Conservation (phyloP, 2,329 filamentous ascomycete genomes). For the Purpureocillium lavendulum region DNA sequence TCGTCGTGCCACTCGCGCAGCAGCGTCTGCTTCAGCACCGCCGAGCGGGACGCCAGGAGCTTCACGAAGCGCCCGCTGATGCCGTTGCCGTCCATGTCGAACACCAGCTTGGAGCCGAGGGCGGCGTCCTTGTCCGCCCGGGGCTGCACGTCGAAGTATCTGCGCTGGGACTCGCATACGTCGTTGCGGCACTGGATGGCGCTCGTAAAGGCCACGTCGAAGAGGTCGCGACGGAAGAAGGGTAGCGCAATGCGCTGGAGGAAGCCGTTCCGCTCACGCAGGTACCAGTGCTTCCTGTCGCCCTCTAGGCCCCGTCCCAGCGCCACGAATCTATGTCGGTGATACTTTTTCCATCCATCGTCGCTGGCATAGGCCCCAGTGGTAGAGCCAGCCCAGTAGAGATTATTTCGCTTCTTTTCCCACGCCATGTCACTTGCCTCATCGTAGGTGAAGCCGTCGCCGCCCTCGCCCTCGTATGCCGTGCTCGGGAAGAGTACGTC, state of each 20-base stretch:
- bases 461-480: conserved; percentile 33
- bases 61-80: conserved; percentile 45
- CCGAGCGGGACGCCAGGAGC: conserved; percentile 36
- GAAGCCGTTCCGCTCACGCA: conserved; percentile 13
- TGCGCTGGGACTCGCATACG: conserved; percentile 25
- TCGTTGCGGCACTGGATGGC: conserved; percentile 34
- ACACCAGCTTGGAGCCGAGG: conserved; percentile 29
- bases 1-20: conserved; percentile 52
- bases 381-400: conserved; percentile 51
- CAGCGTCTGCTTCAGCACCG: conserved; percentile 43
- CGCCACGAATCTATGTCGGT: conserved; percentile 38
- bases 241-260: conserved; percentile 12
- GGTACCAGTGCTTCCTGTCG: conserved; percentile 19
- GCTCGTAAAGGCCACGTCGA: conserved; percentile 35
- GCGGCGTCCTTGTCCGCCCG: conserved; percentile 26
- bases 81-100: conserved; percentile 49
- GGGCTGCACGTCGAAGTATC: conserved; percentile 19
- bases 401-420: conserved; percentile 37
- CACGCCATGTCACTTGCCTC: conserved; percentile 32
- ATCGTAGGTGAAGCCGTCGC: conserved; percentile 32
- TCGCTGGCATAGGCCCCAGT: conserved; percentile 35
- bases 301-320: conserved; percentile 24
- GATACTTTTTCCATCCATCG: conserved; percentile 30
- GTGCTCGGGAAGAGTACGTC: conserved; percentile 45
- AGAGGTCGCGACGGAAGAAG: conserved; percentile 29